Percentiles rank a stretch among this genome's conserved stretches.
These are phyloP conservation scores for Pharnaceum exiguum DNA, from an alignment of 148 eudicot species.

Conservation along the genomic window DNA sequence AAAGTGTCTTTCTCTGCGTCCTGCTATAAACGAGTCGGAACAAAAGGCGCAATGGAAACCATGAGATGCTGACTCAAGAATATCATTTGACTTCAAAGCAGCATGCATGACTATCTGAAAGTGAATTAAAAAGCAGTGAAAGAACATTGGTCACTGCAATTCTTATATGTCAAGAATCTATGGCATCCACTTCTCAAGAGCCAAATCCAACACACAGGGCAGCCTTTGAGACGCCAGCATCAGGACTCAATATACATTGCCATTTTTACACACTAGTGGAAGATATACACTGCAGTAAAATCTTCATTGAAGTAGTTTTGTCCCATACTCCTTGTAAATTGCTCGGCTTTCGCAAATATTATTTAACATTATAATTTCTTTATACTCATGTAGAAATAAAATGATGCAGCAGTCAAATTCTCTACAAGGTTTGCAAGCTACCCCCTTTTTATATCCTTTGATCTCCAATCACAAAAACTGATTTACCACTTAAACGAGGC, in stretches of 20 bases:
- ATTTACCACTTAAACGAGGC: too few relatives aligned
- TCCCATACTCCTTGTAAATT: constrained; percentile 20
- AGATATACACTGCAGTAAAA: constrained; percentile 18
- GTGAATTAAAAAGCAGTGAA: background rate
- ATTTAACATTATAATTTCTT: too few relatives aligned
- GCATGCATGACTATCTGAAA: background rate
- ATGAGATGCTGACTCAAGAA: background rate
- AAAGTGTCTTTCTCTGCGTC: background rate
- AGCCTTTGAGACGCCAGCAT: constrained; percentile 7
- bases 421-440: too few relatives aligned
- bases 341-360: too few relatives aligned
- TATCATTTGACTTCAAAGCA: background rate
- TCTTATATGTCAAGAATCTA: background rate
- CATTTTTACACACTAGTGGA: constrained; percentile 11
- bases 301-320: constrained; percentile 7
- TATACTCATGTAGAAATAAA: too few relatives aligned
- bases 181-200: background rate
- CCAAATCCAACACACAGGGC: background rate
- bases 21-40: constrained; percentile 1
- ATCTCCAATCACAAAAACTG: too few relatives aligned
- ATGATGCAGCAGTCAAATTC: too few relatives aligned
- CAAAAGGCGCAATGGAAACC: background rate
- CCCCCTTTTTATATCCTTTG: too few relatives aligned
- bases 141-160: background rate
- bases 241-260: constrained; percentile 5